phyloP scores from a whole-genome alignment of 2,329 filamentous ascomycete genomes.

The Colletotrichum scovillei region DNA sequence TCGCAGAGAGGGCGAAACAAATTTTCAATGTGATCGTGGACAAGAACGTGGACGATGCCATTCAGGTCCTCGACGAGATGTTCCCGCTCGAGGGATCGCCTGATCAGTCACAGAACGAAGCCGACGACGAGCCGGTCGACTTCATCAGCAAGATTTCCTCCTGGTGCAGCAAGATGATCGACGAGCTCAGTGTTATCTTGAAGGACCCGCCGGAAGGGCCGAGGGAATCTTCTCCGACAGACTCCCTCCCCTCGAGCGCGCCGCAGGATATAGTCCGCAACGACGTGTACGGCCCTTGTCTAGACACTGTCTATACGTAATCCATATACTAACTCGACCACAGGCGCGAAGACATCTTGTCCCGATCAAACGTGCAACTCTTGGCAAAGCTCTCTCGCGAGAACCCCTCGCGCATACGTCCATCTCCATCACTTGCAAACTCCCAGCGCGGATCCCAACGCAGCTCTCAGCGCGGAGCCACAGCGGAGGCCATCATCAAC shows the following conservation, averaged over 20 bases:
- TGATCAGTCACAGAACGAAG: neutral
- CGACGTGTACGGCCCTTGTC: slow-evolving; percentile 6
- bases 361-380: slow-evolving; percentile 16
- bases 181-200: neutral
- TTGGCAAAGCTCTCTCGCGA: slow-evolving; percentile 8
- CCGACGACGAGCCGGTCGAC: neutral
- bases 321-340: neutral
- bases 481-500: neutral
- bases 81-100: slow-evolving; percentile 7
- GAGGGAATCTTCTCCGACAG: slow-evolving; percentile 12
- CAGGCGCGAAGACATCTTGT: slow-evolving; percentile 20
- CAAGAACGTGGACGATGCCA: slow-evolving; percentile 22
- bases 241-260: slow-evolving; percentile 17
- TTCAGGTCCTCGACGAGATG: neutral
- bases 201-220: neutral
- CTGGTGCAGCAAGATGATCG: slow-evolving; percentile 22
- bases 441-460: neutral
- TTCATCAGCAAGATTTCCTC: neutral
- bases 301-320: neutral
- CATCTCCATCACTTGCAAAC: neutral
- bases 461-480: neutral
- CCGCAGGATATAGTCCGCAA: slow-evolving; percentile 10
- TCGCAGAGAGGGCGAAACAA: neutral
- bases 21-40: slow-evolving; percentile 15
- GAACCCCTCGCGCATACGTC: neutral